Percentiles rank a stretch among this genome's conserved stretches.
Conservation (phyloP, 345 rosid genomes). For the Aquilaria malaccensis region DNA sequence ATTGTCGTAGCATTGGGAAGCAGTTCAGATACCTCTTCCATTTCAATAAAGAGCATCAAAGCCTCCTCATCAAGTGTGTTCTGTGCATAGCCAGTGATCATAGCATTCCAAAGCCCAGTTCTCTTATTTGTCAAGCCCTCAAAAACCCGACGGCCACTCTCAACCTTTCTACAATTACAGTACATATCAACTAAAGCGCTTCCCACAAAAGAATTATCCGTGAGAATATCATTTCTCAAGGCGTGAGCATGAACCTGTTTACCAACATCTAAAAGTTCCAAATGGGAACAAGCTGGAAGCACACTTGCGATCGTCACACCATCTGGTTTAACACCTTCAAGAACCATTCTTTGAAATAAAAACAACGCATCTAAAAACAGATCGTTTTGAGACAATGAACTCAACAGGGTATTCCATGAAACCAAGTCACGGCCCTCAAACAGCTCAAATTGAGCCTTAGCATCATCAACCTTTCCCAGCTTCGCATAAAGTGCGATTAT, state of each 20-base stretch:
- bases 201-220: constrained; percentile 73
- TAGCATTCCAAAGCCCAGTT: constrained; percentile 81
- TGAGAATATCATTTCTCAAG: constrained; percentile 48
- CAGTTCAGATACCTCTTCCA: constrained; percentile 55
- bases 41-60: constrained; percentile 52
- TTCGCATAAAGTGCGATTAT: constrained; percentile 83
- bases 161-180: constrained; percentile 63
- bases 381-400: constrained; percentile 63
- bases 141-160: constrained; percentile 59
- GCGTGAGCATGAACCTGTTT: constrained; percentile 83
- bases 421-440: constrained; percentile 69
- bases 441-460: constrained; percentile 33
- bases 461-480: constrained; percentile 39
- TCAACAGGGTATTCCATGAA: constrained; percentile 76
- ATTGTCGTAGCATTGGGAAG: constrained; percentile 75
- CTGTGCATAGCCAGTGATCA: constrained; percentile 85
- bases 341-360: constrained; percentile 47
- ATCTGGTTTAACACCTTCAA: constrained; percentile 55
- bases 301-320: constrained; percentile 76
- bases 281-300: constrained; percentile 77
- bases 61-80: constrained; percentile 64
- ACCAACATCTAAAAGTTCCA: constrained; percentile 55
- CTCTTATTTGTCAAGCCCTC: constrained; percentile 35
- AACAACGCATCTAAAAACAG: constrained; percentile 50
- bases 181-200: constrained; percentile 96